Base-by-base conservation (phyloP, 1,284 basidiomycete species). In the Trichosporon inkin region DNA sequence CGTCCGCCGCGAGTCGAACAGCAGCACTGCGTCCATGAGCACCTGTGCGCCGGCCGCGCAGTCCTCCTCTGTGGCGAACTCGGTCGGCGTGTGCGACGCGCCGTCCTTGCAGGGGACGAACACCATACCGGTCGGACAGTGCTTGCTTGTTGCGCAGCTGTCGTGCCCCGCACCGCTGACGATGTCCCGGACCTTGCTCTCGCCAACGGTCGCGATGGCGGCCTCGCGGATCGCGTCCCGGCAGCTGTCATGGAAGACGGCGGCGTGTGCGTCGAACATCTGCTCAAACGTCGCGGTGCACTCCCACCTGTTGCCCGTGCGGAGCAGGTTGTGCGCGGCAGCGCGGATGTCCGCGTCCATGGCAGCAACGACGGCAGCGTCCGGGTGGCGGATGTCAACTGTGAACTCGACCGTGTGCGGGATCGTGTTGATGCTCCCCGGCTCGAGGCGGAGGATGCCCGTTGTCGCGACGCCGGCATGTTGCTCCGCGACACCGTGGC, bases 71-170 rank as follows among this genome's bases (percentile, higher is more conserved):
- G 61, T 60, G 0, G 70, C 60, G 47, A 62, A 72, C 49, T 72
- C 70, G n/a, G 52, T 57, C 3, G 67, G 65, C 35, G 70, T 67
- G 60, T 72, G 70, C 8, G 64, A 65, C 14, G 71, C 41, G 0
- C 70, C 70, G 20, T 66, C 69, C 16, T 64, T 57, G 58, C 69
- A 71, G 6, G 67, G 63, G 32, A 72, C 62, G 47, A 72, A 72
- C 24, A 72, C 60, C 70, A 72, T 72, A n/a, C 63, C 63, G 6
- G 70, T 68, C 16, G 70, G 70, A 38, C 67, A 67, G 35, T 55
- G 56, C 37, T 57, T 57, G 10, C 53, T 38, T 6, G 62, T 63
- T n/a, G 62, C 53, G 56, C 62, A 63, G 22, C 37, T 51, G 37
- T 71, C 69, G 47, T 71, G 69, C 2, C 69, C 69, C 0, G 69